Evolutionary conservation across 805 yeast species (phyloP).

Genomic region (Ogataea methylovora): DNA sequence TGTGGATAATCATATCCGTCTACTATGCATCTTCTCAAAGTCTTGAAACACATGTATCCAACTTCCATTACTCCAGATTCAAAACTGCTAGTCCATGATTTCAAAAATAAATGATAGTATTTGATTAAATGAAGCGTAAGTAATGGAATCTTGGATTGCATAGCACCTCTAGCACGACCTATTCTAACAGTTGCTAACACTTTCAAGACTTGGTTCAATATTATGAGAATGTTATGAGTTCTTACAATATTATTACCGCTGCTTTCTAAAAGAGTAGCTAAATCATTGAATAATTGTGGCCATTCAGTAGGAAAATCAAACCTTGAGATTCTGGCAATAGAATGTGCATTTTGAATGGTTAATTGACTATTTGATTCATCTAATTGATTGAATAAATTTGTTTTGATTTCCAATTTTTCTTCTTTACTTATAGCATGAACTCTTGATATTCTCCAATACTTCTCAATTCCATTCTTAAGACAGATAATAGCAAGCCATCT

Average conservation of each 20-base stretch:
- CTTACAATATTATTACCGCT: constrained; percentile 42
- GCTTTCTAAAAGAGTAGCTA: constrained; percentile 37
- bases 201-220: constrained; percentile 75
- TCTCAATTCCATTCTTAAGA: constrained; percentile 82
- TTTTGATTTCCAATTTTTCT: constrained; percentile 61
- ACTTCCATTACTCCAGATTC: constrained; percentile 58
- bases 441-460: constrained; percentile 73
- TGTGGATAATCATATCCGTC: constrained; percentile 74
- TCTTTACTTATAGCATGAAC: constrained; percentile 45
- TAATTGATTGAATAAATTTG: constrained; percentile 46
- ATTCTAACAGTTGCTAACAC: constrained; percentile 67
- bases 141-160: constrained; percentile 64
- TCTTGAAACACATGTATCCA: constrained; percentile 72
- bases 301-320: constrained; percentile 84
- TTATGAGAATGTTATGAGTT: constrained; percentile 54
- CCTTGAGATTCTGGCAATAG: constrained; percentile 70
- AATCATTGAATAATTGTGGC: constrained; percentile 71
- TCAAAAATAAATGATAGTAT: constrained; percentile 52
- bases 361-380: constrained; percentile 70
- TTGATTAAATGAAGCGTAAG: constrained; percentile 53
- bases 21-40: constrained; percentile 60
- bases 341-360: constrained; percentile 77
- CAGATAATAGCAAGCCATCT: constrained; percentile 87
- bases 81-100: constrained; percentile 48
- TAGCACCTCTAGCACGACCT: constrained; percentile 72